Base-by-base conservation (phyloP, 116 monocot species). In the Posidonia oceanica region DNA sequence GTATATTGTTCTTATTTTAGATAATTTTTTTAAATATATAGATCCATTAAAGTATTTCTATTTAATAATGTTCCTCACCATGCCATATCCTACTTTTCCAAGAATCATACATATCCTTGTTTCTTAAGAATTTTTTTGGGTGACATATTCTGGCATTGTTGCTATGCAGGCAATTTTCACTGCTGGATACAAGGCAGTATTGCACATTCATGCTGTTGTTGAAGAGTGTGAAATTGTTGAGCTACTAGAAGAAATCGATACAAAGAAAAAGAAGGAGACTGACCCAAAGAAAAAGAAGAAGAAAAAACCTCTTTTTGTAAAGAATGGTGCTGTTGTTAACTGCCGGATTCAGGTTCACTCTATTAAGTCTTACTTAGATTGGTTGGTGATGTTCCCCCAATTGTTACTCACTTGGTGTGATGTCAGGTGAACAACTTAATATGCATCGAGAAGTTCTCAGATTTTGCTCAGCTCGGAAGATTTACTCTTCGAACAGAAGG, bases 161-260 rank as follows among this genome's bases (percentile, higher is more conserved):
- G 15, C 29, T 3, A 40, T 72, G 29, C 75, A 97, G 97, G 92
- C 93, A 29, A 92, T 98, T 55, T 98, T 93, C 51, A 98, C 93
- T 72, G 97, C 97, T 73, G 97, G 97, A 40, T 98, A 92, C 79
- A 98, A 90, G 68, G 97, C 97, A 51, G 75, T 98, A 3, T 63
- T 98, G 71, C 97, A 93, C 69, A 87, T 93, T 74, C 97, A 93
- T 69, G 75, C 97, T 42, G 62, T 89, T 58, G 90, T 90, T n/a
- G 93, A 93, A 79, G 97, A 98, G 69, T 92, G 89, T 68, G 97
- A 98, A 75, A 98, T 90, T 78, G 90, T 98, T 64, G 87, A 98
- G 21, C 82, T 98, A 39, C 66, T 93, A 59, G 88, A 93, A 79
- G 93, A 98, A 78, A 98, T 93, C 63, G 97, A 98, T 60, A 68